Evolutionary conservation across 2,329 filamentous ascomycete genomes (phyloP), one percentile per base, ranked within the genome.

Genomic region (Polychaeton citri): DNA sequence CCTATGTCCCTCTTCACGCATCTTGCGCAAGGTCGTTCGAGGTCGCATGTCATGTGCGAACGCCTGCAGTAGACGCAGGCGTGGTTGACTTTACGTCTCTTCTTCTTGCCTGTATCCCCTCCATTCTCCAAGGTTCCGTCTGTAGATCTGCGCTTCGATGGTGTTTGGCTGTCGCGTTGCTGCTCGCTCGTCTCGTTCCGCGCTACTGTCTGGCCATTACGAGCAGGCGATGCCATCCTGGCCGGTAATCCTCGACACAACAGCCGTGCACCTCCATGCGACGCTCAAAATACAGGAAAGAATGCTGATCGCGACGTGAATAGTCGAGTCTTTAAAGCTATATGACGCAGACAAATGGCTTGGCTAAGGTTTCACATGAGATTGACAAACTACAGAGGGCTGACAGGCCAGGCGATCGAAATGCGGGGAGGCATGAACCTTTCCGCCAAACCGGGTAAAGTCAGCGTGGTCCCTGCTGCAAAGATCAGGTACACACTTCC

Each of bases 1-100:
- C 88, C 90, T 60, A 98, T 98, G 65, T 94, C 94, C 55, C 90
- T 80, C 66, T 96, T 98, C 64, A 96, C 84, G 69, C 90, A 98
- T 64, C 90, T 76, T 53, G 85, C 88, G 72, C 90, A 98, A 54
- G 90, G 90, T 58, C 90, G 80, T 68, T 93, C 85, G 35, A 68
- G 61, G 50, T 70, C 66, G 54, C 66, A 70, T 38, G 66, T 69
- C 66, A 70, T 70, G 51, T 70, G 66, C 58, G 65, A 69, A 49
- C 66, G 62, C 51, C 66, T 43, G 52, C 62, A 70, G 50, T 70
- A 70, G 32, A 69, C 64, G 53, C 66, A 70, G 32, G 66, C 66
- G 58, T 69, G 66, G 52, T 69, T 69, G 55, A 71, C 66, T 51
- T 69, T 69, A 49, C 65, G 59, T 41, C 65, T 59, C 58, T 69